Percentiles rank a stretch among this genome's conserved stretches.
Conservation (phyloP, 768 basidiomycete species). For the Amanita rimosa region DNA sequence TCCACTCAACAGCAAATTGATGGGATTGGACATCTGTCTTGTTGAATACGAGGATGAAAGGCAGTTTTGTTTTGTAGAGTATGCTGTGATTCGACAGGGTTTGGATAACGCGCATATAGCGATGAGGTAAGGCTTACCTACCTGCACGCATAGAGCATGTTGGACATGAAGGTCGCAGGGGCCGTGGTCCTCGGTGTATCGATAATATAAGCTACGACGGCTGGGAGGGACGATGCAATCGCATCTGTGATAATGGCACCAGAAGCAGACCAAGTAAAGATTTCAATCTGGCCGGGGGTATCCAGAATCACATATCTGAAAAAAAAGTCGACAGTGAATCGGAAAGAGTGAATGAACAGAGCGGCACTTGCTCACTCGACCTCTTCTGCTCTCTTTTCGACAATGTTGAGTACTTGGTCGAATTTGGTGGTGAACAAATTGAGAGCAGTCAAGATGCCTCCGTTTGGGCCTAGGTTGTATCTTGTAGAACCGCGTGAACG, state of each 20-base stretch:
- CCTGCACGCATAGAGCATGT: conserved; percentile 99
- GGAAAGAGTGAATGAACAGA: too few species aligned
- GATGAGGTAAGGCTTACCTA: conserved; percentile 17
- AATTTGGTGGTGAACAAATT: conserved; percentile 99
- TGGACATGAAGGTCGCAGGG: conserved; percentile 98
- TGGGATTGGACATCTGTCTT: conserved; percentile 92
- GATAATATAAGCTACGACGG: conserved; percentile 93
- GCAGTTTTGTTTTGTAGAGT: conserved; percentile 94
- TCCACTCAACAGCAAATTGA: conserved; percentile 93
- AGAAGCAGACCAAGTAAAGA: conserved; percentile 99
- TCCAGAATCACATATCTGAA: conserved; percentile 87
- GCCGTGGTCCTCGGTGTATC: conserved; percentile 92
- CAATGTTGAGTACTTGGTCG: conserved; percentile 85
- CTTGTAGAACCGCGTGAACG: conserved; percentile 26
- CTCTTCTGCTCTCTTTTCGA: conserved; percentile 82
- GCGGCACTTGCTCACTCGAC: conserved; percentile 73
- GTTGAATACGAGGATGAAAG: conserved; percentile 97
- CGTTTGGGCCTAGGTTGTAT: conserved; percentile 97
- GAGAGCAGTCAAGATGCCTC: conserved; percentile 92
- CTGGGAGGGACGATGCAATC: conserved; percentile 84
- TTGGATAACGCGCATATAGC: neutral
- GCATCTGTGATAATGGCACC: conserved; percentile 98
- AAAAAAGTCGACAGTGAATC: neutral
- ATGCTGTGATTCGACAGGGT: conserved; percentile 40
- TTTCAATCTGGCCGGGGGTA: conserved; percentile 98